Base-by-base conservation (phyloP, 495 filamentous ascomycete genomes). In the Podospora didyma region DNA sequence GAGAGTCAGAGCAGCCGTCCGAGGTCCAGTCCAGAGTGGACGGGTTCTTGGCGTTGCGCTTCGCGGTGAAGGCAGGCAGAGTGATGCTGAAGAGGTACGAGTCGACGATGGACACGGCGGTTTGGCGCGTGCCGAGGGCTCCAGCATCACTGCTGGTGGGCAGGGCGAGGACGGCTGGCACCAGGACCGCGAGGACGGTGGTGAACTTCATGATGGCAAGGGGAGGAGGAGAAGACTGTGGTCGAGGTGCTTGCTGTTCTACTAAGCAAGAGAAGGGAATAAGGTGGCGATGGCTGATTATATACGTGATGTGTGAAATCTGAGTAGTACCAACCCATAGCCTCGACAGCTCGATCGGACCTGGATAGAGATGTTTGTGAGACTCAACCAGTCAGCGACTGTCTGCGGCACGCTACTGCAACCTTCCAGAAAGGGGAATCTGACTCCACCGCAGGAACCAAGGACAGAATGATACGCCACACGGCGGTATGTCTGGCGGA, bases 1-100 rank as follows among this genome's bases (percentile, higher is more conserved):
- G 73, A 3, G 73, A 73, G 2, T 47, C 26, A 9, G 70, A 68
- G 68, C 77, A 80, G 42, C 70, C 70, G 28, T 79, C 66, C n/a
- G 71, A 68, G 11, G 60, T 14, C 75, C 75, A 78, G 59, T 76
- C 64, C 0, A 80, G 58, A 16, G 49, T 59, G 0, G 68, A 17
- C 0, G 77, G 77, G 31, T 64, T 60, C 23, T 47, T 46, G 31
- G 64, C 58, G 24, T 69, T 67, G 23, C 72, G 69, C 39, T 50
- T 59, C 10, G 51, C 28, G n/a, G 46, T 58, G 62, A 75, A 74
- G 5, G 57, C 53, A 1, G 64, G 54, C 20, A 75, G 65, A 3
- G 63, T 66, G 57, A 62, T 49, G 53, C 20, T 53, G 61, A 69
- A 77, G 21, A 76, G 62, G 23, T 66, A 58, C 35, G 67, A 56